Evolutionary conservation across 371 early-diverging fungal genomes (phyloP).

Genomic region (Mortierella sp.): DNA sequence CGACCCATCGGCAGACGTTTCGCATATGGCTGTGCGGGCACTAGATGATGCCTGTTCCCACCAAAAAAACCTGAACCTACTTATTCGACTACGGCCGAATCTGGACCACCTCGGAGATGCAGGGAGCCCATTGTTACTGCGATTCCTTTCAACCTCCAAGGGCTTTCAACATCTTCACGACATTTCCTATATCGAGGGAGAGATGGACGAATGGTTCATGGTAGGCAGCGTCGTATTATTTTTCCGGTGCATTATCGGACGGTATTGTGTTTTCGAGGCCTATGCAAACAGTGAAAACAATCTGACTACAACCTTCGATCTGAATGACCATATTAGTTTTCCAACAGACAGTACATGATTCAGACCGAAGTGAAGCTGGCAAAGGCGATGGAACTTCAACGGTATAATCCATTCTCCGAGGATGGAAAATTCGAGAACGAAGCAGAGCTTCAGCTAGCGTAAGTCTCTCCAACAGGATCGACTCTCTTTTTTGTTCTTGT

Average conservation of each 20-base stretch:
- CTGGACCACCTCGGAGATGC: conserved; percentile 82
- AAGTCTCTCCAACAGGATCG: background rate
- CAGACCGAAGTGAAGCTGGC: conserved; percentile 82
- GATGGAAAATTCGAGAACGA: conserved; percentile 53
- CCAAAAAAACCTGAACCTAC: conserved; percentile 72
- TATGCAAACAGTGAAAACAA: too few relatives aligned
- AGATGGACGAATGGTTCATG: conserved; percentile 89
- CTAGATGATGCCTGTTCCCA: conserved; percentile 83
- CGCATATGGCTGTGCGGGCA: conserved; percentile 78
- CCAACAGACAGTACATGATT: conserved; percentile 85
- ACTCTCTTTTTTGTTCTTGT: background rate
- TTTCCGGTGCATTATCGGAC: background rate
- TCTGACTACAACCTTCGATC: background rate
- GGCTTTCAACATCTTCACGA: conserved; percentile 82
- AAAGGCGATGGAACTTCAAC: conserved; percentile 65
- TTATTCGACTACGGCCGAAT: conserved; percentile 78
- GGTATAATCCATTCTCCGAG: conserved; percentile 46
- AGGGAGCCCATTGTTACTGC: conserved; percentile 76
- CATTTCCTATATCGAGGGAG: conserved; percentile 80
- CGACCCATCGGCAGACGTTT: conserved; percentile 83
- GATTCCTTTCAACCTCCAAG: conserved; percentile 79
- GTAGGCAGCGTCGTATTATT: conserved; percentile 55
- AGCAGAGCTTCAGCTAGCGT: conserved; percentile 35
- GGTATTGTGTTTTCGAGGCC: too few relatives aligned
- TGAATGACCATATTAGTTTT: conserved; percentile 63